Evolutionary conservation across 345 rosid genomes (phyloP).

Genomic region (Tarenaya hassleriana): DNA sequence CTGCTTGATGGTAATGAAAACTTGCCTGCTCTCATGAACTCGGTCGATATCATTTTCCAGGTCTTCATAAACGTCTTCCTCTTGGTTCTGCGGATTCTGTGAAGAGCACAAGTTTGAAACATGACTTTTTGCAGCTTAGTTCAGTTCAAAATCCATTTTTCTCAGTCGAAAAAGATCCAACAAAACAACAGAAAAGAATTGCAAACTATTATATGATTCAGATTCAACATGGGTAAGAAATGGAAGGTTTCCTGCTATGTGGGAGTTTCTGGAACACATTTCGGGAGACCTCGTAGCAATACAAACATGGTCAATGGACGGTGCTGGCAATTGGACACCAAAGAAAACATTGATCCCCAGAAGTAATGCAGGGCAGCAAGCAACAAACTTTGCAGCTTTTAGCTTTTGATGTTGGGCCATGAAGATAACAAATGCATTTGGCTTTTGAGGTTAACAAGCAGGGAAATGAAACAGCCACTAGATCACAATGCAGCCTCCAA

Average conservation of each 20-base stretch:
- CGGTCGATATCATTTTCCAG: slow-evolving; percentile 28
- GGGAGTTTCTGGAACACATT: no score
- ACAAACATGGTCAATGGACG: slow-evolving; percentile 2
- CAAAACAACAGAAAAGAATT: background rate
- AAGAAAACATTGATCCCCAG: no score
- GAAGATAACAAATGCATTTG: background rate
- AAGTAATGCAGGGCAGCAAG: background rate
- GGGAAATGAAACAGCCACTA: background rate
- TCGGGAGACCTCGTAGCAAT: no score
- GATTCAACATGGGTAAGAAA: no score
- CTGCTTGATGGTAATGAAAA: background rate
- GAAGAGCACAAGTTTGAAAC: slow-evolving; percentile 1
- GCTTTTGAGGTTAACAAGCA: slow-evolving; percentile 3
- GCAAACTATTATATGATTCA: no score
- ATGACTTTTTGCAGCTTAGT: background rate
- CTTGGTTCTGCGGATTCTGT: slow-evolving; percentile 23
- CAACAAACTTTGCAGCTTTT: background rate
- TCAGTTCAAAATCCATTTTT: background rate
- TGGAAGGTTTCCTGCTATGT: no score
- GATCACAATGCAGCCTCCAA: background rate
- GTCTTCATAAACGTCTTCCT: slow-evolving; percentile 30
- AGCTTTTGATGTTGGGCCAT: background rate
- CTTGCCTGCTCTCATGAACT: slow-evolving; percentile 44
- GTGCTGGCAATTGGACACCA: background rate
- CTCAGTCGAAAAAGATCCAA: no score